Conservation (phyloP, 305 asterid species). For the Coffea humblotiana region DNA sequence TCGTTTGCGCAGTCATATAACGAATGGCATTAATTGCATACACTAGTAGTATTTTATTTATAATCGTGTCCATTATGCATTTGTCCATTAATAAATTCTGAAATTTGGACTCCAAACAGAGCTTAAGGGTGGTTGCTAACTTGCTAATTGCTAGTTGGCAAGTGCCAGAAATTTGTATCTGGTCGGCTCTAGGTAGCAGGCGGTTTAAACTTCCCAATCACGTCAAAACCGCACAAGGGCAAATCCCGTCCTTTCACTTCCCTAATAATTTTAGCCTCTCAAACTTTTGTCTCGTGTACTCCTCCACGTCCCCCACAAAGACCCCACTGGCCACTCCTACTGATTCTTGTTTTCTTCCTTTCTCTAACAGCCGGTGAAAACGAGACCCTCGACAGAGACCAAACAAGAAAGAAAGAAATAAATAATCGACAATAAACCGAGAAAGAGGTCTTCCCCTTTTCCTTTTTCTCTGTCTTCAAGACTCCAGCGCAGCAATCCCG, state of each 20-base stretch:
- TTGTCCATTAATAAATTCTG: not conserved
- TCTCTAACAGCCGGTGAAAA: slow-evolving; percentile 6
- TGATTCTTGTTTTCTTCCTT: not conserved
- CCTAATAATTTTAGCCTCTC: not conserved
- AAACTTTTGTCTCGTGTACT: slow-evolving; percentile 23
- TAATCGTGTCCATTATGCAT: not conserved
- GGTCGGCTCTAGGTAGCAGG: not conserved
- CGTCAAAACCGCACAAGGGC: not conserved
- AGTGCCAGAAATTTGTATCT: not conserved
- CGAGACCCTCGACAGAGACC: not conserved
- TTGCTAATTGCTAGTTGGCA: not conserved
- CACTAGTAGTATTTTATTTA: not conserved
- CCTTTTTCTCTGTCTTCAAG: not conserved
- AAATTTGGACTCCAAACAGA: not conserved
- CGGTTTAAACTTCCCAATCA: slow-evolving; percentile 5
- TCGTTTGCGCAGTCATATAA: too few species aligned
- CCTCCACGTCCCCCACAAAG: not conserved
- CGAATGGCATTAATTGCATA: not conserved
- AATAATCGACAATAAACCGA: too few species aligned
- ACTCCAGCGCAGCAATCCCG: slow-evolving; percentile 17
- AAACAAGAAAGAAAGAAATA: too few species aligned
- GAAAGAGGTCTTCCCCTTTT: not conserved
- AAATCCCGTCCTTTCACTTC: not conserved
- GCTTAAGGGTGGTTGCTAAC: not conserved
- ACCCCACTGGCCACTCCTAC: too few species aligned